Conservation (phyloP, 2,329 filamentous ascomycete genomes). For the Ophiostoma sp. region DNA sequence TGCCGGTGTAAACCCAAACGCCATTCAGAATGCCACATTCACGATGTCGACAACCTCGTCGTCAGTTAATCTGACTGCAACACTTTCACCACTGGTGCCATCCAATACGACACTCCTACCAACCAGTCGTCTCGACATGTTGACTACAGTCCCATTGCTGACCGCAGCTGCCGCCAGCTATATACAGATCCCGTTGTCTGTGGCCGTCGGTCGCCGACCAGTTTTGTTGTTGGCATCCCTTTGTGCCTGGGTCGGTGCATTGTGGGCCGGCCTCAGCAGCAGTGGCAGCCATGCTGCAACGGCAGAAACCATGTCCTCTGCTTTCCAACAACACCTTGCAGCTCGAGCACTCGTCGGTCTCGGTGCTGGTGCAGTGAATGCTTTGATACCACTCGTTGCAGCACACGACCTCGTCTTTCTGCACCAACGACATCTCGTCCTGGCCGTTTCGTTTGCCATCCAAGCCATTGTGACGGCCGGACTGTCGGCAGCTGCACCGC, state of each 20-base stretch:
- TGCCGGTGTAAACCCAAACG: slow-evolving; percentile 37
- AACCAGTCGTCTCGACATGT: slow-evolving; percentile 36
- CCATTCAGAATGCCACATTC: slow-evolving; percentile 35
- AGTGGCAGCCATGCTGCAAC: not conserved
- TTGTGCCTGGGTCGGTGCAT: slow-evolving; percentile 40
- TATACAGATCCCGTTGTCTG: slow-evolving; percentile 43
- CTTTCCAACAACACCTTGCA: slow-evolving; percentile 37
- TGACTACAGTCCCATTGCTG: slow-evolving; percentile 40
- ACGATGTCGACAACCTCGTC: not conserved
- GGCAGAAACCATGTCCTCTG: slow-evolving; percentile 4
- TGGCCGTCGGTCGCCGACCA: slow-evolving; percentile 41
- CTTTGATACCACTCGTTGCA: slow-evolving; percentile 40
- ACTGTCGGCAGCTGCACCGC: slow-evolving; percentile 36
- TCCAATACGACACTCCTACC: slow-evolving; percentile 31
- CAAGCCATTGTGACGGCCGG: slow-evolving; percentile 38
- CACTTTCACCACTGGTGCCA: not conserved
- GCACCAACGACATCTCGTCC: slow-evolving; percentile 41
- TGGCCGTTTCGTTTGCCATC: slow-evolving; percentile 36
- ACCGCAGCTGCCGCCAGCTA: slow-evolving; percentile 41
- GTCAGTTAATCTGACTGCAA: not conserved
- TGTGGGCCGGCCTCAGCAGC: slow-evolving; percentile 38
- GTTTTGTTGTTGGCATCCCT: slow-evolving; percentile 39
- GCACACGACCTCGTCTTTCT: slow-evolving; percentile 44
- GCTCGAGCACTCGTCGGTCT: slow-evolving; percentile 40
- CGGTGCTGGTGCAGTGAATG: slow-evolving; percentile 41